Base-by-base conservation (phyloP, 2,329 filamentous ascomycete genomes). In the Diplodia intermedia region DNA sequence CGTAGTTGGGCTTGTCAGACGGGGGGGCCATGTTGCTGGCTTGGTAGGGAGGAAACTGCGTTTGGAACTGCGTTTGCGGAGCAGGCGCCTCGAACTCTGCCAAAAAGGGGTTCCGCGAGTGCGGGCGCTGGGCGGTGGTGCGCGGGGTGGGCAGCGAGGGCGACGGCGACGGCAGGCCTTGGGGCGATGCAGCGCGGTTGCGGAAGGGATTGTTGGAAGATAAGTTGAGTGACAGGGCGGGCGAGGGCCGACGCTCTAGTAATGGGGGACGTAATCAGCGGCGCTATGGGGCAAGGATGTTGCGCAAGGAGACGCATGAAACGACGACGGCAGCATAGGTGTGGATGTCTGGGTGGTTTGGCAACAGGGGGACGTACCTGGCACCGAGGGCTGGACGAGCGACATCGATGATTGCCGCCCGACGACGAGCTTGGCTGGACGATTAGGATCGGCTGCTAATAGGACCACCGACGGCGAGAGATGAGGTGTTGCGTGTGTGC, bases 141-240 rank as follows among this genome's bases (percentile, higher is more conserved):
- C 83, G 80, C 73, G 83, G 81, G 43, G 75, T 76, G 68, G 75
- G 75, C 71, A 79, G 69, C 65, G 76, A 71, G 63, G 77, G 77
- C 40, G 77, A 78, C 65, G 75, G 72, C 53, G 65, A 67, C 8
- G 65, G 65, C 26, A 60, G 40, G 68, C 76, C 69, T 55, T 71
- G 75, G 69, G 82, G 89, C 71, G 90, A 91, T 47, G 84, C 83
- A 71, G 89, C 88, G 75, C 90, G 88, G 79, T 92, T 92, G 82
- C 91, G 89, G 77, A 87, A 94, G 70, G 91, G 91, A 77, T 94
- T 94, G 85, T 93, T 93, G 79, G 89, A 89, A 75, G 82, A 80
- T 68, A 93, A 86, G 79, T 89, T 90, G 78, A 90, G 82, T 66
- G 86, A 82, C 76, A 90, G 82, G 72, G 84, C 84, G 71, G 85